Evolutionary conservation across 176 grass and related monocot species (phyloP).

Genomic region (Aechmea fasciata): DNA sequence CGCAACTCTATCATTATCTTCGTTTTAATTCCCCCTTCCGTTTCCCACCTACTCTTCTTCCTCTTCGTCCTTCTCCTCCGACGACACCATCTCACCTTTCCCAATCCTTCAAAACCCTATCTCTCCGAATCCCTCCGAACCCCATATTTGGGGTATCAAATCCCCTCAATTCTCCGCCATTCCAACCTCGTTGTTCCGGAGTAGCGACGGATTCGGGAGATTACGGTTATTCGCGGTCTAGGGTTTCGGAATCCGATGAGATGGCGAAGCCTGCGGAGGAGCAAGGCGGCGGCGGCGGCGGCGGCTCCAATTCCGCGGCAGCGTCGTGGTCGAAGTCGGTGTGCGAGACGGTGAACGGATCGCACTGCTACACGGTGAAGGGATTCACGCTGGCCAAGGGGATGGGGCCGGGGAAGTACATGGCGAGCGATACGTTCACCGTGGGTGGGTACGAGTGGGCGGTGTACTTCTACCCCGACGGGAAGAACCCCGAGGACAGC

Average conservation of each 20-base stretch:
- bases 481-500: slow-evolving; percentile 74
- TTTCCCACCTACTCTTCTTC: neutral
- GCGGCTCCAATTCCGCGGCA: neutral
- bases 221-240: slow-evolving; percentile 15
- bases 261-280: slow-evolving; percentile 27
- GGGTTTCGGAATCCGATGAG: slow-evolving; percentile 34
- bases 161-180: slow-evolving; percentile 1
- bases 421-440: slow-evolving; percentile 65
- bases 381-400: slow-evolving; percentile 85
- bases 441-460: slow-evolving; percentile 79
- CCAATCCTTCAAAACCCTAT: neutral
- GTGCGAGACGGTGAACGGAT: slow-evolving; percentile 60
- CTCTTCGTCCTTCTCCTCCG: neutral
- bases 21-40: neutral
- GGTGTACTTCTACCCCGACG: slow-evolving; percentile 77
- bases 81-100: neutral
- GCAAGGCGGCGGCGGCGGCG: neutral
- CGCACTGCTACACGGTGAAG: slow-evolving; percentile 65
- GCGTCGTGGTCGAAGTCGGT: slow-evolving; percentile 52
- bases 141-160: neutral
- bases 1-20: neutral
- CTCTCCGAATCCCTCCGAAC: neutral
- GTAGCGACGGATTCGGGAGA: slow-evolving; percentile 1
- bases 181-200: neutral
- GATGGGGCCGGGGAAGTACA: slow-evolving; percentile 50